Percentiles rank a stretch among this genome's conserved stretches.
These are phyloP conservation scores for Elaeis guineensis DNA, from an alignment of 176 grass and related monocot species.

Conservation along the genomic window DNA sequence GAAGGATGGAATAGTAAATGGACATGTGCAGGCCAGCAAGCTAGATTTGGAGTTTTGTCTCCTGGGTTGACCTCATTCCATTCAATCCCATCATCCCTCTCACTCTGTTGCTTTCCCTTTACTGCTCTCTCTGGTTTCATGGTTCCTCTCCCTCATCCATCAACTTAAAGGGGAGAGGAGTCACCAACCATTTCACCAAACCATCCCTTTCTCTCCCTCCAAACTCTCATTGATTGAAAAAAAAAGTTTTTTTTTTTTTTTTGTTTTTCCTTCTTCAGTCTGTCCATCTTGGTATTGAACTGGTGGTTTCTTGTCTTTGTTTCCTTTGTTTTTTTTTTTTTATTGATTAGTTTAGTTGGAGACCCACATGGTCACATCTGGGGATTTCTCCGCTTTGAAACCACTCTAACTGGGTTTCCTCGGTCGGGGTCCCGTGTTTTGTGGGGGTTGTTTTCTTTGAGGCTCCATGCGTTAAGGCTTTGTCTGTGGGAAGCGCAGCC, in stretches of 20 bases:
- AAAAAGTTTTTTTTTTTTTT: neutral
- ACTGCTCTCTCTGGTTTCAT: constrained; percentile 4
- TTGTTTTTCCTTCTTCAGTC: neutral
- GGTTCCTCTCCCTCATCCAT: constrained; percentile 1
- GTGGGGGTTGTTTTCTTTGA: neutral
- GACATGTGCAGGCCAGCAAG: neutral
- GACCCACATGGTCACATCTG: too few relatives aligned
- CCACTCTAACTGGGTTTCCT: constrained; percentile 32
- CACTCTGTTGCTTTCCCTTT: too few relatives aligned
- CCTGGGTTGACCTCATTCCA: constrained; percentile 13
- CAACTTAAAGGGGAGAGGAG: constrained; percentile 1
- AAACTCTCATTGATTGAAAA: neutral
- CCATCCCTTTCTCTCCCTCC: constrained; percentile 1
- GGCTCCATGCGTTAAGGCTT: neutral
- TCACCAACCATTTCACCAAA: neutral
- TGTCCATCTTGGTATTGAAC: too few relatives aligned
- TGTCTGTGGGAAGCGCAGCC: neutral
- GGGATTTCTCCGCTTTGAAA: constrained; percentile 14
- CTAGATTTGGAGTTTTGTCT: constrained; percentile 18
- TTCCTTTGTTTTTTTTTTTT: neutral
- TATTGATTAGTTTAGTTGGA: neutral
- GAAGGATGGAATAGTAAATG: neutral
- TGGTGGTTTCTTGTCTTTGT: neutral
- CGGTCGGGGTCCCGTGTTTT: constrained; percentile 22
- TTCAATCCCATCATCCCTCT: neutral